These are phyloP conservation scores for Sechiopsis laciniata DNA, from an alignment of 306 rosid genomes.

Conservation along the genomic window DNA sequence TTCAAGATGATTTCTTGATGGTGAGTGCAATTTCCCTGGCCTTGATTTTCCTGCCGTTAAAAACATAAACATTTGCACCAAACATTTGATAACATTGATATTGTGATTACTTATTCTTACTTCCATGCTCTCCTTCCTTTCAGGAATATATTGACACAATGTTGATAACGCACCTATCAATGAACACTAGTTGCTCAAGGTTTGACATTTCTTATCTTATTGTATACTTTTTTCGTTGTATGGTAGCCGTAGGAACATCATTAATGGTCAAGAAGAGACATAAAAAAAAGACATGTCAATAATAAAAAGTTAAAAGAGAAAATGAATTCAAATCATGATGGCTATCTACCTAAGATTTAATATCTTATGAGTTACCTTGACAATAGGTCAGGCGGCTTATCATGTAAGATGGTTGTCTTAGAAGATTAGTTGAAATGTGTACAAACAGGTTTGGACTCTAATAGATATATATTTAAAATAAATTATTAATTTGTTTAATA, in stretches of 20 bases:
- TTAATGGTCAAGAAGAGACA: no score
- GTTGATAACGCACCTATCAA: conserved; percentile 76
- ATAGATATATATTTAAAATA: no score
- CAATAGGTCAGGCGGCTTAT: no score
- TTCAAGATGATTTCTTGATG: conserved; percentile 91
- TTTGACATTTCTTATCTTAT: conserved; percentile 29
- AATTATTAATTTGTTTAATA: no score
- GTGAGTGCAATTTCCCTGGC: conserved; percentile 43
- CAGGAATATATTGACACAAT: conserved; percentile 92
- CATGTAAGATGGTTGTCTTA: no score
- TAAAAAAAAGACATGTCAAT: no score
- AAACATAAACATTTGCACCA: neutral
- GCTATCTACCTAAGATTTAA: no score
- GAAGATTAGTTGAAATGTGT: no score
- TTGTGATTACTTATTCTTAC: conserved; percentile 4
- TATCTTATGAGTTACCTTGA: no score
- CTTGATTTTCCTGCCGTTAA: neutral
- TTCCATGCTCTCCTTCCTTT: conserved; percentile 19
- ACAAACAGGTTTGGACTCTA: no score
- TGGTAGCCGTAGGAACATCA: neutral
- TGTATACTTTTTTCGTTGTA: conserved; percentile 6
- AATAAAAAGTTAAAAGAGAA: no score
- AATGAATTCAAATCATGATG: no score
- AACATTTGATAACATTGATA: conserved; percentile 1
- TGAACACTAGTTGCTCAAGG: conserved; percentile 98